phyloP scores from a whole-genome alignment of 495 filamentous ascomycete species.

The Hypoxylon intermedium region DNA sequence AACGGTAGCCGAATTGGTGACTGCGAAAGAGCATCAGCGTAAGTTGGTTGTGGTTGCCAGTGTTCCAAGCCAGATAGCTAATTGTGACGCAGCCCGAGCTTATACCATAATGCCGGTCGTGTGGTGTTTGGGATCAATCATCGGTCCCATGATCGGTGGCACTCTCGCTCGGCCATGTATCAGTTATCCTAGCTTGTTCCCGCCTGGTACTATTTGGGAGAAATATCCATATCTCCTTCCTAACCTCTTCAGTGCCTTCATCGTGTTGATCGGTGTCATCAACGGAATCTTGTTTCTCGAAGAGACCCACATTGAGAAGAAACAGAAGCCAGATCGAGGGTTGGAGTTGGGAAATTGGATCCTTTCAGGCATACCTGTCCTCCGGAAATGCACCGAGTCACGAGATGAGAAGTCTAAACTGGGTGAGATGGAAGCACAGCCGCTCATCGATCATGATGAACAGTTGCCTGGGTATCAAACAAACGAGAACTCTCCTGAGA shows the following conservation, averaged over 20 bases:
- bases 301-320: constrained; percentile 91
- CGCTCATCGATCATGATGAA: constrained; percentile 60
- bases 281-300: constrained; percentile 91
- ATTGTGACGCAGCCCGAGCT: constrained; percentile 68
- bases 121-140: constrained; percentile 93
- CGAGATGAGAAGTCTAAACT: constrained; percentile 37
- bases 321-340: constrained; percentile 75
- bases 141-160: constrained; percentile 90
- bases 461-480: constrained; percentile 70
- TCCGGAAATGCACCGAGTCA: constrained; percentile 40
- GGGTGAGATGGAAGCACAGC: constrained; percentile 57
- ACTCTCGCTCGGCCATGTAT: constrained; percentile 84
- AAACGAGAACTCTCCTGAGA: constrained; percentile 65
- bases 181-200: constrained; percentile 79
- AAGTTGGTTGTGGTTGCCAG: constrained; percentile 42
- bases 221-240: constrained; percentile 89
- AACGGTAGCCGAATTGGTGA: constrained; percentile 91
- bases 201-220: constrained; percentile 77
- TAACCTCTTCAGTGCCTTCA: constrained; percentile 84
- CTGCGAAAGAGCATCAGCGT: constrained; percentile 89
- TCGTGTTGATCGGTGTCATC: constrained; percentile 78
- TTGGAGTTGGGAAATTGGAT: constrained; percentile 79
- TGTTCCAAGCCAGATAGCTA: constrained; percentile 30
- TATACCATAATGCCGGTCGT: constrained; percentile 98
- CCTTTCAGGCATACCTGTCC: constrained; percentile 55